phyloP scores from a whole-genome alignment of 768 basidiomycete species.

The Fibroporia radiculosa region DNA sequence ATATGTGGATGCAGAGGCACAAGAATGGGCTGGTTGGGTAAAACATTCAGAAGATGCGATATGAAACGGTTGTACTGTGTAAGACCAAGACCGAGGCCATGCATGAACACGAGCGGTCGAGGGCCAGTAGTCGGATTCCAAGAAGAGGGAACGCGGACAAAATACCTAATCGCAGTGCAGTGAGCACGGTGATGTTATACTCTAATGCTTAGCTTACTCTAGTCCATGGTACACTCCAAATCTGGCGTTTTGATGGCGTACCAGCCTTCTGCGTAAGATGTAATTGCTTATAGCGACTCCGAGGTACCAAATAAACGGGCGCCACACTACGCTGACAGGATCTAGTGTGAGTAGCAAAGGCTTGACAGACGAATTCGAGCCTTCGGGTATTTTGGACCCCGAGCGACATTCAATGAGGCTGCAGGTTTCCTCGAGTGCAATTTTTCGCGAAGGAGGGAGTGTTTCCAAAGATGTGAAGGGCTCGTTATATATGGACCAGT shows the following conservation, averaged over 20 bases:
- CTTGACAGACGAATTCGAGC: slow-evolving; percentile 40
- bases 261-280: slow-evolving; percentile 37
- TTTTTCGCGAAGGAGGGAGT: slow-evolving; percentile 38
- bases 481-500: slow-evolving; percentile 76
- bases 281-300: slow-evolving; percentile 42
- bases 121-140: slow-evolving; percentile 55
- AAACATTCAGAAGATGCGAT: slow-evolving; percentile 42
- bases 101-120: slow-evolving; percentile 75
- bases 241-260: slow-evolving; percentile 32
- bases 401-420: slow-evolving; percentile 63
- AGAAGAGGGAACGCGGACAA: slow-evolving; percentile 57
- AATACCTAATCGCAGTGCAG: slow-evolving; percentile 41
- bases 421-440: slow-evolving; percentile 52
- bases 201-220: slow-evolving; percentile 42
- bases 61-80: slow-evolving; percentile 63
- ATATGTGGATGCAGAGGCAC: slow-evolving; percentile 80
- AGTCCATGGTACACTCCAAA: slow-evolving; percentile 50
- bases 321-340: slow-evolving; percentile 55
- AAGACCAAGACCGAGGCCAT: slow-evolving; percentile 84
- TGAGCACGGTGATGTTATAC: background rate
- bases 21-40: slow-evolving; percentile 66
- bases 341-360: slow-evolving; percentile 75
- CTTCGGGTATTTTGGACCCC: slow-evolving; percentile 56
- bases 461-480: slow-evolving; percentile 44
- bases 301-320: slow-evolving; percentile 64